Evolutionary conservation across 148 eudicot genomes (phyloP).

Genomic region (Amaranthus hypochondriacus): DNA sequence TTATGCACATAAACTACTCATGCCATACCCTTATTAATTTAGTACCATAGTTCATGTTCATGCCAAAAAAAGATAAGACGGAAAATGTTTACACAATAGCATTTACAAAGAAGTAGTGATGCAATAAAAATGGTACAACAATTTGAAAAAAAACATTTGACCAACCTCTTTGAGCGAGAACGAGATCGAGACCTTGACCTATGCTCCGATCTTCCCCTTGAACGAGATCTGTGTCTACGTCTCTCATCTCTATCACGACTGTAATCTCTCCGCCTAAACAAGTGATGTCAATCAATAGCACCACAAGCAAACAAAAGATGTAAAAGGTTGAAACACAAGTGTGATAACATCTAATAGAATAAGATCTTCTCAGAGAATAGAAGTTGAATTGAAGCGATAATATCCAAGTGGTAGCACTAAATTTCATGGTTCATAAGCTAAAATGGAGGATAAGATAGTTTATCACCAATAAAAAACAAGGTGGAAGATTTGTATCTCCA

Average conservation of each 20-base stretch:
- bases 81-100: background rate
- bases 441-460: background rate
- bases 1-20: too few species aligned
- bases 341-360: background rate
- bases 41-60: background rate
- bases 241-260: slow-evolving; percentile 73
- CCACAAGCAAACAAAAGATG: background rate
- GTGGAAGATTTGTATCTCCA: background rate
- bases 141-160: background rate
- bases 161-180: slow-evolving; percentile 79
- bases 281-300: background rate
- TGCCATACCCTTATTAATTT: background rate
- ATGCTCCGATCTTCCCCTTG: slow-evolving; percentile 61
- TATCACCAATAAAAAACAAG: background rate
- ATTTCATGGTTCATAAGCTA: background rate
- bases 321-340: background rate
- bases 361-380: background rate
- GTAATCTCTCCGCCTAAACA: slow-evolving; percentile 65
- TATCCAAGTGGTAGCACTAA: background rate
- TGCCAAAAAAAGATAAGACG: background rate
- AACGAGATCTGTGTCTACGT: slow-evolving; percentile 52
- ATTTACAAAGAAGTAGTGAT: background rate
- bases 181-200: slow-evolving; percentile 81
- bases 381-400: background rate
- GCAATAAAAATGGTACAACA: background rate